phyloP scores from a whole-genome alignment of 1,284 basidiomycete species.

The Fomitiporia mediterranea region DNA sequence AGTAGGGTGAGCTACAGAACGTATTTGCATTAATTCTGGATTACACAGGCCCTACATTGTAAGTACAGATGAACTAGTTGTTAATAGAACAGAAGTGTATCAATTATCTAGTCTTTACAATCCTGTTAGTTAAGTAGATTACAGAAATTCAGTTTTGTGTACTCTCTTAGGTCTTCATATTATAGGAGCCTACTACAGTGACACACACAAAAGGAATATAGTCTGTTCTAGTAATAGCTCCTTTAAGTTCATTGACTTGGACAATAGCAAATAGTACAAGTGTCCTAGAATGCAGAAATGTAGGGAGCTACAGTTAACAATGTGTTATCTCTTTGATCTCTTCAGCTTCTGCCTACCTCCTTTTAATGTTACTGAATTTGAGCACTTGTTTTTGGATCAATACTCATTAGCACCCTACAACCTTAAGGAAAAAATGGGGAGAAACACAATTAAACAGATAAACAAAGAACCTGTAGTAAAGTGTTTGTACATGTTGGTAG shows the following conservation, averaged over 20 bases:
- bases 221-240: background rate
- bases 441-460: too few species aligned
- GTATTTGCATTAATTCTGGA: background rate
- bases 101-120: background rate
- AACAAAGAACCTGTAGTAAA: too few species aligned
- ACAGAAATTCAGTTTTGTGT: background rate
- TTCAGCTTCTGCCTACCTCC: too few species aligned
- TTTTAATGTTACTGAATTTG: too few species aligned
- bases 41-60: background rate
- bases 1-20: background rate
- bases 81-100: background rate
- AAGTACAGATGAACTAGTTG: background rate
- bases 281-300: background rate
- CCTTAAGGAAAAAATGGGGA: too few species aligned
- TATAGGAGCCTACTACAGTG: background rate
- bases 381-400: too few species aligned
- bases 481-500: too few species aligned
- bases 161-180: background rate
- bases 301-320: background rate
- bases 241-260: background rate
- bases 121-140: background rate
- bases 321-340: too few species aligned
- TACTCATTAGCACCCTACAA: too few species aligned
- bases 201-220: background rate
- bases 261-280: background rate